phyloP scores from a whole-genome alignment of 768 basidiomycete genomes.

The Kockovaella imperatae region DNA sequence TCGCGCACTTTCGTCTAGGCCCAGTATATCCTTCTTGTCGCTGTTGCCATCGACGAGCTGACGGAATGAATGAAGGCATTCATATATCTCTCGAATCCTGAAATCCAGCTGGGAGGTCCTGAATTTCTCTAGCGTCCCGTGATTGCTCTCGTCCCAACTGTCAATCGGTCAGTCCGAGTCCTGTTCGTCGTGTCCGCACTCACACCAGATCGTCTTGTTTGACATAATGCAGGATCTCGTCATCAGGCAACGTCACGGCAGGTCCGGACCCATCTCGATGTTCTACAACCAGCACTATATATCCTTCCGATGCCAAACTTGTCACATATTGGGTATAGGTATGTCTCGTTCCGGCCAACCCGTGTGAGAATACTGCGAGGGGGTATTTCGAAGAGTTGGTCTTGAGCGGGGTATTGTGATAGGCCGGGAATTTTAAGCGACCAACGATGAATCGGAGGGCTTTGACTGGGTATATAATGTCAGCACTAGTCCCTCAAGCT shows the following conservation, averaged over 20 bases:
- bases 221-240: slow-evolving; percentile 50
- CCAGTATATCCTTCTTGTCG: background rate
- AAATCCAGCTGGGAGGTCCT: slow-evolving; percentile 64
- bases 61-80: slow-evolving; percentile 55
- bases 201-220: slow-evolving; percentile 52
- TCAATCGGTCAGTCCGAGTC: slow-evolving; percentile 1
- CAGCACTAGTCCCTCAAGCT: background rate
- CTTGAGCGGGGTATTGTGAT: slow-evolving; percentile 3
- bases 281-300: slow-evolving; percentile 71
- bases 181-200: slow-evolving; percentile 5
- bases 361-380: slow-evolving; percentile 76
- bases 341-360: slow-evolving; percentile 64
- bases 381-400: slow-evolving; percentile 44
- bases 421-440: slow-evolving; percentile 16
- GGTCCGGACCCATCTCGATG: slow-evolving; percentile 75
- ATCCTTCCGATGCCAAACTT: slow-evolving; percentile 66
- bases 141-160: slow-evolving; percentile 19
- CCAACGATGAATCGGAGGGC: slow-evolving; percentile 14
- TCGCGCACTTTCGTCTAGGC: slow-evolving; percentile 35
- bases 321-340: slow-evolving; percentile 70
- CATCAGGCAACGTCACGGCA: slow-evolving; percentile 47
- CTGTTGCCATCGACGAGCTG: slow-evolving; percentile 49
- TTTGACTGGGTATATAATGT: slow-evolving; percentile 8
- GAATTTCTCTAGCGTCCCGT: slow-evolving; percentile 49
- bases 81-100: slow-evolving; percentile 62